Evolutionary conservation across 2,329 filamentous ascomycete genomes (phyloP).

Genomic region (Talaromyces sp.): DNA sequence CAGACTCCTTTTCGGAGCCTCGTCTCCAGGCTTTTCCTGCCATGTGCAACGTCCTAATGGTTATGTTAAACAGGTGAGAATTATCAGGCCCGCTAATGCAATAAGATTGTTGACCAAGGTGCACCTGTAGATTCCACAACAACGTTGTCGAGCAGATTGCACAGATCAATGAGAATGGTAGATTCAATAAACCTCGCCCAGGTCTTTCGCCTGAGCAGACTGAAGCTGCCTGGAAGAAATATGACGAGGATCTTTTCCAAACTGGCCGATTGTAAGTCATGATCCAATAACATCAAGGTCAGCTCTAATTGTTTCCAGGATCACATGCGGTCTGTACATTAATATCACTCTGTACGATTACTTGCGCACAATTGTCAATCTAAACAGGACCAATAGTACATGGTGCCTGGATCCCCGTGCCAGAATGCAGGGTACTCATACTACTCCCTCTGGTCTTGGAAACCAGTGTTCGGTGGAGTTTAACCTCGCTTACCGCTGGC

Average conservation of each 20-base stretch:
- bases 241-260: constrained; percentile 76
- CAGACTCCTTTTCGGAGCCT: constrained; percentile 69
- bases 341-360: constrained; percentile 78
- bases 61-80: constrained; percentile 60
- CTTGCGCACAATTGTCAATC: constrained; percentile 70
- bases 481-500: constrained; percentile 85
- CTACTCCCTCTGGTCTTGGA: constrained; percentile 68
- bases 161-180: constrained; percentile 72
- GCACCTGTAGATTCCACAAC: constrained; percentile 66
- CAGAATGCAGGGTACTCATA: constrained; percentile 60
- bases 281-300: constrained; percentile 12
- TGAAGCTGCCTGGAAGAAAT: constrained; percentile 58
- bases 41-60: constrained; percentile 65
- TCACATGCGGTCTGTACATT: constrained; percentile 72
- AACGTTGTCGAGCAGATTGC: constrained; percentile 75
- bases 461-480: constrained; percentile 86
- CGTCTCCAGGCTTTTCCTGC: constrained; percentile 68
- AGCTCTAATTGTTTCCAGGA: constrained; percentile 29
- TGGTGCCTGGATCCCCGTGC: constrained; percentile 78
- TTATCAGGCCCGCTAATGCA: not conserved
- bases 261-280: constrained; percentile 60
- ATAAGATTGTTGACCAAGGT: not conserved
- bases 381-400: constrained; percentile 68
- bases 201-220: constrained; percentile 50
- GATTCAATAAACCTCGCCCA: constrained; percentile 65